Percentiles rank a stretch among this genome's conserved stretches.
Conservation (phyloP, 306 rosid genomes). For the Quercus dentata region DNA sequence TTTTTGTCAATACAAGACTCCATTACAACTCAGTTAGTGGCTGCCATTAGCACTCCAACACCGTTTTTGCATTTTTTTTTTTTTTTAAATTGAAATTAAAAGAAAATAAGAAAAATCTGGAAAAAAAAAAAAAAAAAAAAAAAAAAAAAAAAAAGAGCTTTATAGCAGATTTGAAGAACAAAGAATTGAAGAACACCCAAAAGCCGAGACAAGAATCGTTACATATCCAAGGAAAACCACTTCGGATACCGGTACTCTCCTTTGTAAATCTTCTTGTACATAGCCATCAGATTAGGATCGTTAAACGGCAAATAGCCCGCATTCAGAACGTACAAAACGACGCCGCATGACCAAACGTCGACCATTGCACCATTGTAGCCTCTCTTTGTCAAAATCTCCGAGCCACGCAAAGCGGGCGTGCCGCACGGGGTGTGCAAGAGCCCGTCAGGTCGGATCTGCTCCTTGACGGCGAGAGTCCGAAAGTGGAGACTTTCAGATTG, state of each 20-base stretch:
- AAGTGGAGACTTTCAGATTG: constrained; percentile 57
- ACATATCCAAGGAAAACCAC: constrained; percentile 57
- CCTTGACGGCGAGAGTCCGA: constrained; percentile 59
- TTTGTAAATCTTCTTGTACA: constrained; percentile 68
- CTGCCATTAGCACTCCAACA: no score
- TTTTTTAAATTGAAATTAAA: no score
- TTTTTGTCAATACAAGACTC: no score
- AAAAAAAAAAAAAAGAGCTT: no score
- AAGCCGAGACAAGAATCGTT: constrained; percentile 41
- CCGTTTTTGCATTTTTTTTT: no score
- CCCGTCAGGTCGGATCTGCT: constrained; percentile 52
- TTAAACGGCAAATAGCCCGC: constrained; percentile 76
- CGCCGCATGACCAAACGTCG: constrained; percentile 67
- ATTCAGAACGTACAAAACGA: constrained; percentile 48
- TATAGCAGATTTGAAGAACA: no score
- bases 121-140: no score
- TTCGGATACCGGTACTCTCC: constrained; percentile 65
- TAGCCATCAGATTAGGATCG: constrained; percentile 60
- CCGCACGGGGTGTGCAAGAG: constrained; percentile 70
- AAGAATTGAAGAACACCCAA: constrained; percentile 13
- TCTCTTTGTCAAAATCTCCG: constrained; percentile 59
- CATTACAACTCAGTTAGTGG: no score
- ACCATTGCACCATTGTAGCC: constrained; percentile 73
- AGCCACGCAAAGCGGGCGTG: constrained; percentile 79
- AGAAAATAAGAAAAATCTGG: no score